These are phyloP conservation scores for Centella asiatica DNA, from an alignment of 129 eudicot genomes.

Conservation along the genomic window DNA sequence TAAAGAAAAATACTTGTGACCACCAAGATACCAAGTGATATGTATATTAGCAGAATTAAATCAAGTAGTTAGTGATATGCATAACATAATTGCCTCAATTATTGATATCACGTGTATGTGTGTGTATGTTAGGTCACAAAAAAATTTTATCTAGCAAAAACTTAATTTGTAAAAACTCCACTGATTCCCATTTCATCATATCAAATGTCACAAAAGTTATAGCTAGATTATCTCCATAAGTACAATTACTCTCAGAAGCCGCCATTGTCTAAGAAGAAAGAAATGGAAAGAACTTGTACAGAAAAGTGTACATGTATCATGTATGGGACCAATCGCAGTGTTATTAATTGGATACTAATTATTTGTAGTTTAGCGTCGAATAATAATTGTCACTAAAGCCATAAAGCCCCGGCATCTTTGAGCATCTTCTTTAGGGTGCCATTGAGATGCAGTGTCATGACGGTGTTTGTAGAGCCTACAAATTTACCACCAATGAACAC, in stretches of 20 bases:
- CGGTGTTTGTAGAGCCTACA: conserved; percentile 29
- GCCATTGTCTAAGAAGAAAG: background rate
- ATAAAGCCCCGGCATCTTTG: conserved; percentile 43
- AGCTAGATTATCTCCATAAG: background rate
- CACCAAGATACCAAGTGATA: too few relatives aligned
- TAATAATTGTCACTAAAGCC: conserved; percentile 19
- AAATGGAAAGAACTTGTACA: background rate
- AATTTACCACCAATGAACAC: conserved; percentile 46
- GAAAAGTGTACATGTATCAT: too few relatives aligned
- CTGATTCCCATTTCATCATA: background rate
- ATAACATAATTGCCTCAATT: too few relatives aligned
- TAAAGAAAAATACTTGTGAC: too few relatives aligned
- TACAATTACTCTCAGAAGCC: too few relatives aligned
- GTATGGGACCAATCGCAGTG: background rate
- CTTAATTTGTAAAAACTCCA: background rate
- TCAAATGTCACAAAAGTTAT: too few relatives aligned
- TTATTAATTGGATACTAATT: too few relatives aligned
- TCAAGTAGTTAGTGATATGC: too few relatives aligned
- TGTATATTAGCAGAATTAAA: too few relatives aligned
- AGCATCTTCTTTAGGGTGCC: conserved; percentile 36
- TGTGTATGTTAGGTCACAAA: too few relatives aligned
- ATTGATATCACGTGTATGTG: too few relatives aligned
- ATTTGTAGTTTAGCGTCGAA: too few relatives aligned
- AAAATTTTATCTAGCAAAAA: background rate
- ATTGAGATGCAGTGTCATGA: conserved; percentile 38